phyloP scores from a whole-genome alignment of 352 stramenopile genomes.

The Globisporangium cylindrosporum region DNA sequence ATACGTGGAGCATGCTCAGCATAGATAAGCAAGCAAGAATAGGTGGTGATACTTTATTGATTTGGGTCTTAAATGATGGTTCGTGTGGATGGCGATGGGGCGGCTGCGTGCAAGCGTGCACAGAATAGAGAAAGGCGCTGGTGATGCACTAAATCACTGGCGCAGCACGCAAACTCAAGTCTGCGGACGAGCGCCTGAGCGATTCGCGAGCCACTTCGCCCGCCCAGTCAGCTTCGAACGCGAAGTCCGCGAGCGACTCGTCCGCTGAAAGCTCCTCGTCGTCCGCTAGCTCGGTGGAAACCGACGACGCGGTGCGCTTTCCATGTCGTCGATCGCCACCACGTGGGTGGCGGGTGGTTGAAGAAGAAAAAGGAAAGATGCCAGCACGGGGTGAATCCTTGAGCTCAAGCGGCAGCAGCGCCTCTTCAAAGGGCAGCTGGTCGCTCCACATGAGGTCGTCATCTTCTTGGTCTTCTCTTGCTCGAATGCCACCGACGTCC shows the following conservation, averaged over 20 bases:
- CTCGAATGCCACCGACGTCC: neutral
- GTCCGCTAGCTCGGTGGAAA: conserved; percentile 11
- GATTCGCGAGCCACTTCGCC: conserved; percentile 25
- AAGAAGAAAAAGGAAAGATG: neutral
- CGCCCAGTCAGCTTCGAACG: conserved; percentile 81
- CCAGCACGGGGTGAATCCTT: conserved; percentile 28
- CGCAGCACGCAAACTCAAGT: conserved; percentile 2
- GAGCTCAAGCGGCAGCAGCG: conserved; percentile 50
- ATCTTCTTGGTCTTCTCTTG: neutral
- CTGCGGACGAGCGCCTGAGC: neutral
- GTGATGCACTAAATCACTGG: neutral
- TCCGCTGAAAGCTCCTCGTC: conserved; percentile 27
- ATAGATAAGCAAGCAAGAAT: neutral
- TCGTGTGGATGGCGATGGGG: neutral
- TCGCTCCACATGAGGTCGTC: neutral
- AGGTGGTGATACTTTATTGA: conserved; percentile 2
- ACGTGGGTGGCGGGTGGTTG: neutral
- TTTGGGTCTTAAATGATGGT: conserved; percentile 5
- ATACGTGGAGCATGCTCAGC: neutral
- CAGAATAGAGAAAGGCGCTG: neutral
- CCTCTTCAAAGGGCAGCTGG: neutral
- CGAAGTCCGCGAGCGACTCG: conserved; percentile 58
- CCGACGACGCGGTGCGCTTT: conserved; percentile 16
- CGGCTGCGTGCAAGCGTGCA: neutral
- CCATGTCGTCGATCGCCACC: neutral